Base-by-base conservation (phyloP, 2,329 filamentous ascomycete genomes). In the Diaporthe vaccinii region DNA sequence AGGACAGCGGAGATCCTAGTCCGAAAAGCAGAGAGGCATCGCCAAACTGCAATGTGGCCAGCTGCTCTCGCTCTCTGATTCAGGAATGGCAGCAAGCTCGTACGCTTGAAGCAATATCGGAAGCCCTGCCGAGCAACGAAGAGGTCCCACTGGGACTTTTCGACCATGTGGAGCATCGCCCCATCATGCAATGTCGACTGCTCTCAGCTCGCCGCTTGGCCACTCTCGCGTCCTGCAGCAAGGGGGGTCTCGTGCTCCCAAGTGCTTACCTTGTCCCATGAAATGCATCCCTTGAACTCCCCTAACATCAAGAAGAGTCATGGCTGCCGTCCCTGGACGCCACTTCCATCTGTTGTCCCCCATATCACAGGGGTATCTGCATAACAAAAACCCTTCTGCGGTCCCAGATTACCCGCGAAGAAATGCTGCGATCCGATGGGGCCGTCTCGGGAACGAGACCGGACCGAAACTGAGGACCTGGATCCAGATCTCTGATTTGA, bases 151-250 rank as follows among this genome's bases (percentile, higher is more conserved):
- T 15, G 49, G 49, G 5, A 28, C 3, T 41, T 69, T 39, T 55
- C 49, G 49, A 25, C 65, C 46, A 39, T 55, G 65, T 69, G 65
- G 49, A 53, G 46, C 22, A 39, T 25, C 15, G 31, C 2, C 44
- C 41, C 31, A 53, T 36, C 22, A 8, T 68, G 62, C 44, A 36
- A 49, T n/a, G 62, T 46, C 49, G 25, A 25, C 15, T 28, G 36
- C 46, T 22, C 46, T 14, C 31, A 39, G 12, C 28, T 39, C 46
- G 31, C 20, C 22, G 65, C 46, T 68, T 53, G 46, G 31, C 44
- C 65, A 39, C 46, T 68, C 65, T 39, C 14, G 65, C 46, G 46
- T 28, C 44, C 46, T 68, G 65, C 65, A 68, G 46, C 65, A 53
- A 39, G 65, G 46, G 62, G 46, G 46, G 14, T 39, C 65, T 53